Base-by-base conservation (phyloP, 805 yeast genomes). In the Groenewaldozyma tartarivorans region DNA sequence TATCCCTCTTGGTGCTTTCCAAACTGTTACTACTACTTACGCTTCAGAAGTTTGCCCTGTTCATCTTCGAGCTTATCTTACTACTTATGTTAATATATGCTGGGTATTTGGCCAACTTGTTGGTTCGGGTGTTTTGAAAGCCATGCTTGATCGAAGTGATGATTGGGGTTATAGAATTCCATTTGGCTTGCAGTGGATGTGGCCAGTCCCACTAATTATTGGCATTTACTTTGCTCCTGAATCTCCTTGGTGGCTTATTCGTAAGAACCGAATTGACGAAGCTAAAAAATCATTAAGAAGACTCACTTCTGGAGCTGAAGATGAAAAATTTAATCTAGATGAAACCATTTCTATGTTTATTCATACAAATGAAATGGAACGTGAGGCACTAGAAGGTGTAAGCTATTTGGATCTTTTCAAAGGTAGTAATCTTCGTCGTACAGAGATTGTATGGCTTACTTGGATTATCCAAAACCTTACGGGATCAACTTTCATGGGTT, bases 21-120 rank as follows among this genome's bases (percentile, higher is more conserved):
- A 66, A 41, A 64, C 73, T 20, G 52, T 74, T 48, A 63, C 73
- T 2, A 67, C 72, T 4, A 56, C 74, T 1, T 75, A 75, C 48
- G 75, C 79, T 17, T 61, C 75, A 13, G 81, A 75, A 48, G 72
- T 74, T 18, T 67, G 75, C 47, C 79, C 79, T 0, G 51, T 70
- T 6, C 66, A 64, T 5, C 58, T 75, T 39, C 62, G 79, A 45
- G 58, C 62, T 31, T 70, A 70, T 46, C 58, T 75, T 39, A 67
- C 79, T 11, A 64, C 76, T 4, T 68, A 62, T 44, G 68, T 69
- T 42, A 72, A 72, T 53, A 50, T 69, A 37, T 71, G 77, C 52
- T 75, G 77, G 75, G 69, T 67, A 24, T 53, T 71, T 45, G 83
- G 83, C 26, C 79, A 75, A 52, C 60, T 77, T 32, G 56, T 75